Evolutionary conservation across 495 filamentous ascomycete species (phyloP).

Genomic region (Talaromyces wortmannii): DNA sequence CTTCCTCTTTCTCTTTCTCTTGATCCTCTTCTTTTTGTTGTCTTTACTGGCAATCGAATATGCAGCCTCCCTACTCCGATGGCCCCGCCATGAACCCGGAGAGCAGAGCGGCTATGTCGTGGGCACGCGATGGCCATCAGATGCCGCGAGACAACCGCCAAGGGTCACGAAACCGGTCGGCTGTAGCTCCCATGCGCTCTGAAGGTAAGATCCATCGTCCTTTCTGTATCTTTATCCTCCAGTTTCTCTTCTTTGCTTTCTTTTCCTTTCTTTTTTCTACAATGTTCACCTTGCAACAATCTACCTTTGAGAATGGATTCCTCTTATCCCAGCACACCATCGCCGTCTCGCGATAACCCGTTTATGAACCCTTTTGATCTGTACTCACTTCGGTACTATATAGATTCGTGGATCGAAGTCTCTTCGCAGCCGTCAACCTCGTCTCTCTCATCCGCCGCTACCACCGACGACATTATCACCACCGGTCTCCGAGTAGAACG

Average conservation of each 20-base stretch:
- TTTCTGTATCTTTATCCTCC: constrained; percentile 4
- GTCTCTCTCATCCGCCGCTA: constrained; percentile 67
- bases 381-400: constrained; percentile 48
- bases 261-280: background rate
- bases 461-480: constrained; percentile 80
- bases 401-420: constrained; percentile 97
- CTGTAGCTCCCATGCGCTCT: constrained; percentile 35
- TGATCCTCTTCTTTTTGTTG: constrained; percentile 1
- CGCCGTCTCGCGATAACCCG: constrained; percentile 7
- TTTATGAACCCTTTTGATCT: constrained; percentile 24
- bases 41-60: constrained; percentile 9
- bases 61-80: constrained; percentile 43
- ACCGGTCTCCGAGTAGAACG: constrained; percentile 72
- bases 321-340: background rate
- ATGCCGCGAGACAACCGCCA: constrained; percentile 21
- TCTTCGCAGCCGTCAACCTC: constrained; percentile 90
- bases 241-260: constrained; percentile 7
- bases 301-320: background rate
- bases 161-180: constrained; percentile 28
- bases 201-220: constrained; percentile 30
- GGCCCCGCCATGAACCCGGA: constrained; percentile 21
- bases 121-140: constrained; percentile 34
- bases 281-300: background rate
- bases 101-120: constrained; percentile 27
- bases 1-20: constrained; percentile 1